Conservation (phyloP, 2,329 filamentous ascomycete genomes). For the Fusarium sp. region DNA sequence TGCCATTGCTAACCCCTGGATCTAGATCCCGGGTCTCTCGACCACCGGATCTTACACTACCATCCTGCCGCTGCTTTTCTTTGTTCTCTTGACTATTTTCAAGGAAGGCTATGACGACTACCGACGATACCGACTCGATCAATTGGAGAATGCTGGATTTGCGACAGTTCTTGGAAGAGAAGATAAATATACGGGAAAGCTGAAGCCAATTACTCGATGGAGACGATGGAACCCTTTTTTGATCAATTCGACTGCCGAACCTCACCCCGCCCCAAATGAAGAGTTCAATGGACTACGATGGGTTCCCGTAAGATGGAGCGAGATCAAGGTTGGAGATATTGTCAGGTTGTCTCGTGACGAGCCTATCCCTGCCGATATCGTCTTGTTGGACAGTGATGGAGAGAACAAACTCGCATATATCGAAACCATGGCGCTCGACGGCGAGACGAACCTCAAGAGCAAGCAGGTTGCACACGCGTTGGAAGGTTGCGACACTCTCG, state of each 20-base stretch:
- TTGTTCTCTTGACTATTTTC: slow-evolving; percentile 78
- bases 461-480: slow-evolving; percentile 72
- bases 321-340: slow-evolving; percentile 60
- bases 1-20: slow-evolving; percentile 18
- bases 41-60: slow-evolving; percentile 80
- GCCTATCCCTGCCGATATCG: slow-evolving; percentile 80
- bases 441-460: slow-evolving; percentile 82
- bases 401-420: slow-evolving; percentile 82
- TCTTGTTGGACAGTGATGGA: slow-evolving; percentile 78
- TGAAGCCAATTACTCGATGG: slow-evolving; percentile 35
- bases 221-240: slow-evolving; percentile 48
- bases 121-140: slow-evolving; percentile 79
- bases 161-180: slow-evolving; percentile 56
- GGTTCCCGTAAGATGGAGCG: slow-evolving; percentile 57
- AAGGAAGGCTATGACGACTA: slow-evolving; percentile 92
- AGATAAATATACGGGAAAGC: slow-evolving; percentile 46
- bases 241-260: slow-evolving; percentile 43
- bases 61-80: slow-evolving; percentile 75
- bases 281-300: slow-evolving; percentile 66
- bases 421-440: slow-evolving; percentile 84
- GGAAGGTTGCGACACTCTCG: slow-evolving; percentile 63
- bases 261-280: slow-evolving; percentile 56
- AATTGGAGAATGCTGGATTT: slow-evolving; percentile 73
- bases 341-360: slow-evolving; percentile 70
- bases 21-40: slow-evolving; percentile 70